These are phyloP conservation scores for Apiotrichum brassicae DNA, from an alignment of 1,284 basidiomycete species.

Conservation along the genomic window DNA sequence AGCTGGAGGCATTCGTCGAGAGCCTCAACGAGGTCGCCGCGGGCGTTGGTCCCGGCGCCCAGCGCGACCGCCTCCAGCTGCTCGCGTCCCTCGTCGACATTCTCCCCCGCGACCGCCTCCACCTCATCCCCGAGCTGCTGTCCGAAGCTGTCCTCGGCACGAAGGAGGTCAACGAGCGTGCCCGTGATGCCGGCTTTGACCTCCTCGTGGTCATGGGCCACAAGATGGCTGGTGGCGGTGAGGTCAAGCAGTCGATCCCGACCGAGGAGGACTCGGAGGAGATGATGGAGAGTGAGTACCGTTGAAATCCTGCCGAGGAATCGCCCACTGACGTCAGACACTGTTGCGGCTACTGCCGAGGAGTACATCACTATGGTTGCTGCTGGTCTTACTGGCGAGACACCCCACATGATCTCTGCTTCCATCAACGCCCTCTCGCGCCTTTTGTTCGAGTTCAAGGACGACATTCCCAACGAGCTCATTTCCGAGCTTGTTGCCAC, in stretches of 20 bases:
- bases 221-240: constrained; percentile 84
- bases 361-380: constrained; percentile 98
- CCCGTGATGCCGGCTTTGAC: constrained; percentile 82
- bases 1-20: constrained; percentile 54
- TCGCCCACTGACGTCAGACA: constrained; percentile 10
- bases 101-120: constrained; percentile 66
- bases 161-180: constrained; percentile 94
- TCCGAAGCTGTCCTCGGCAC: constrained; percentile 96
- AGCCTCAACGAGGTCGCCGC: constrained; percentile 56
- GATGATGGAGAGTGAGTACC: constrained; percentile 53
- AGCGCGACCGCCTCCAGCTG: constrained; percentile 80
- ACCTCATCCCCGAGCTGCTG: constrained; percentile 80
- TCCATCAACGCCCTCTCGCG: constrained; percentile 90
- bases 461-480: constrained; percentile 65
- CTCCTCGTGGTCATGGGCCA: constrained; percentile 84
- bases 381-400: constrained; percentile 86
- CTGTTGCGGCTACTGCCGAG: constrained; percentile 71
- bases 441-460: constrained; percentile 94
- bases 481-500: constrained; percentile 82
- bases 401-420: constrained; percentile 97
- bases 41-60: constrained; percentile 73
- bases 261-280: constrained; percentile 69
- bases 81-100: constrained; percentile 65
- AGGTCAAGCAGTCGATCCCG: constrained; percentile 66
- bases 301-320: neutral